Base-by-base conservation (phyloP, 2,329 filamentous ascomycete species). In the Aspergillus aculeatus region DNA sequence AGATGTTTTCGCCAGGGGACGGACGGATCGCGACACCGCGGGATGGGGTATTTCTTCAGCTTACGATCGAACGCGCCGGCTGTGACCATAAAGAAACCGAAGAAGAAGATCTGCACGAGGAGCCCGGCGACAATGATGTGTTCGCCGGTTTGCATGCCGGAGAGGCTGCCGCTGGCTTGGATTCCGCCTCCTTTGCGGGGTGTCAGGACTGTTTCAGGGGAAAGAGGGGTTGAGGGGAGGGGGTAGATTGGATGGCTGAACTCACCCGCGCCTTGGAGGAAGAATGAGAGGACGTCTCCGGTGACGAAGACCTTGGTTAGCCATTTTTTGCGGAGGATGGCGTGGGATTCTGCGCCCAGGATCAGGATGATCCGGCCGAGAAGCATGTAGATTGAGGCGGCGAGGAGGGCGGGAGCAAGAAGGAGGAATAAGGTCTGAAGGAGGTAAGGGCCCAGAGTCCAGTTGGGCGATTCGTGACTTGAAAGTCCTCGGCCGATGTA, bases 31-130 rank as follows among this genome's bases (percentile, higher is more conserved):
- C 4, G 32, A 23, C 56, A 26, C n/a, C 58, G 21, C 2, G 60
- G 56, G 16, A 61, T 57, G 1, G 57, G 60, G n/a, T 54, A 62
- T 4, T 35, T 50, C 6, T 50, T 49, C 16, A 62, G 14, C 12
- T 62, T 62, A 2, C 56, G 14, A 19, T 65, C 59, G 19, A 65
- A 65, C 4, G 51, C 32, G 4, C 53, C 47, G 10, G 54, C 56
- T 0, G 58, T 57, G 6, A 79, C 58, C 32, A 83, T 73, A 65
- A 88, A 89, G 48, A 86, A 72, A n/a, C 77, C 78, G 58, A 88
- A 87, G 57, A 84, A 79, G 50, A 84, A 44, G 35, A 88, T 78
- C 66, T 89, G 86, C n/a, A 87, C 70, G 47, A 84, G 69, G 1
- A 89, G 73, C 0, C 86, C 86, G 0, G 65, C 80, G 2, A 87